A percentile compares a stretch with the other conserved stretches of the same genome.
Conservation (phyloP, 2,329 filamentous ascomycete genomes). For the Rhinocladiella similis region DNA sequence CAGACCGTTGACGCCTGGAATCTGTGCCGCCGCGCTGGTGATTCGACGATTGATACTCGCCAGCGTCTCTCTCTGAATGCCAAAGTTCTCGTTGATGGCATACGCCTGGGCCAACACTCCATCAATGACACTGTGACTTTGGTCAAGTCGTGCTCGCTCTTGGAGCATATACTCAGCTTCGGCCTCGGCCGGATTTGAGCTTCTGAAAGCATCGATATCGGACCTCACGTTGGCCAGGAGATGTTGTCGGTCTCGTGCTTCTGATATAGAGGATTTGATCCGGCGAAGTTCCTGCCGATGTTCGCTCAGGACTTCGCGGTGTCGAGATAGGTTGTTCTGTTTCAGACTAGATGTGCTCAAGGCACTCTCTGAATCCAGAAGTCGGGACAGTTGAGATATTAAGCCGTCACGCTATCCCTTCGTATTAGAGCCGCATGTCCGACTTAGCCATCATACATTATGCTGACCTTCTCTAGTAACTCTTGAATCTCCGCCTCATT, state of each 20-base stretch:
- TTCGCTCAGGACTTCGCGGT: slow-evolving; percentile 84
- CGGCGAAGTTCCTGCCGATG: slow-evolving; percentile 81
- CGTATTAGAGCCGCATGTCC: neutral
- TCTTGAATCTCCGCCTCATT: slow-evolving; percentile 82
- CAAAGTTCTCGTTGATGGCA: slow-evolving; percentile 90
- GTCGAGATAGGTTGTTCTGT: slow-evolving; percentile 89
- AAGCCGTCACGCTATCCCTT: slow-evolving; percentile 70
- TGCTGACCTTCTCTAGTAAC: slow-evolving; percentile 72
- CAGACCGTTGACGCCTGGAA: slow-evolving; percentile 88
- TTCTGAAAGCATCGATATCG: slow-evolving; percentile 87
- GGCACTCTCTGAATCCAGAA: slow-evolving; percentile 88
- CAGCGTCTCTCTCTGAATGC: slow-evolving; percentile 81
- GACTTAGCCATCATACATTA: neutral
- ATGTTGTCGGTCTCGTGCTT: slow-evolving; percentile 83
- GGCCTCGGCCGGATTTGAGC: slow-evolving; percentile 74
- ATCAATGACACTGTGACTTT: slow-evolving; percentile 86
- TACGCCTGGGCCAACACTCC: slow-evolving; percentile 93
- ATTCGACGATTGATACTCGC: slow-evolving; percentile 88
- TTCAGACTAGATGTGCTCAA: slow-evolving; percentile 91
- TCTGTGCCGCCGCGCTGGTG: slow-evolving; percentile 81
- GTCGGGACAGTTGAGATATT: slow-evolving; percentile 77
- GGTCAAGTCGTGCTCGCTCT: slow-evolving; percentile 81
- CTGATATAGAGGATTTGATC: slow-evolving; percentile 69
- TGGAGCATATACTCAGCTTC: slow-evolving; percentile 98
- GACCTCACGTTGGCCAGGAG: slow-evolving; percentile 86